A percentile compares a stretch with the other conserved stretches of the same genome.
Evolutionary conservation across 768 basidiomycete genomes (phyloP).

Genomic region (Gyrodon lividus): DNA sequence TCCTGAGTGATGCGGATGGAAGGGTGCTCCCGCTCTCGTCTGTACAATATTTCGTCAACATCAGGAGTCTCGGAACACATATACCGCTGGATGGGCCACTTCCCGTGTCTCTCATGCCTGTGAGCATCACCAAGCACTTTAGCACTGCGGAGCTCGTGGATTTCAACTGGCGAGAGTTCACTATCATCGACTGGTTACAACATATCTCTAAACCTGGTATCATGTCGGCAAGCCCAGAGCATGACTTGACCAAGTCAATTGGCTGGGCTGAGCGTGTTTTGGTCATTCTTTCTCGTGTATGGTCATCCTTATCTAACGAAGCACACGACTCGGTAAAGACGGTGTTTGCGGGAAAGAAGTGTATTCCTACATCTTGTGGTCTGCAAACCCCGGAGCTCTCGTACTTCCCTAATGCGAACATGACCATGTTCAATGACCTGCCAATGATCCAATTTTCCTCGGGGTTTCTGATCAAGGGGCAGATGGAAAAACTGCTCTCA

Average conservation of each 20-base stretch:
- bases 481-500: conserved; percentile 67
- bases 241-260: conserved; percentile 64
- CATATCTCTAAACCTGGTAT: conserved; percentile 55
- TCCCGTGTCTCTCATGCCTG: conserved; percentile 71
- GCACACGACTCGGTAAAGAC: conserved; percentile 41
- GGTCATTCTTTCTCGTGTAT: conserved; percentile 60
- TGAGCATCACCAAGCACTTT: conserved; percentile 62
- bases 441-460: conserved; percentile 76
- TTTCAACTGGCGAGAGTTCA: conserved; percentile 81
- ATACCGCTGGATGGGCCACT: conserved; percentile 80
- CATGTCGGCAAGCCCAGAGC: conserved; percentile 41
- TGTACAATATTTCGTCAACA: conserved; percentile 72
- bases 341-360: conserved; percentile 43
- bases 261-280: conserved; percentile 83
- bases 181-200: conserved; percentile 71
- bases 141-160: conserved; percentile 47
- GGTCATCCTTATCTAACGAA: conserved; percentile 59
- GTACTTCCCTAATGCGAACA: conserved; percentile 82
- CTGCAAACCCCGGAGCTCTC: conserved; percentile 68
- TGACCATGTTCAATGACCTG: conserved; percentile 78
- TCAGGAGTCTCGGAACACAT: conserved; percentile 47
- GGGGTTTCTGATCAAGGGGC: conserved; percentile 58
- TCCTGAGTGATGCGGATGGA: conserved; percentile 51
- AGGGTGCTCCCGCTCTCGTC: conserved; percentile 67
- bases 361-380: conserved; percentile 56